Base-by-base conservation (phyloP, 306 rosid species). In the Castanopsis chinensis region DNA sequence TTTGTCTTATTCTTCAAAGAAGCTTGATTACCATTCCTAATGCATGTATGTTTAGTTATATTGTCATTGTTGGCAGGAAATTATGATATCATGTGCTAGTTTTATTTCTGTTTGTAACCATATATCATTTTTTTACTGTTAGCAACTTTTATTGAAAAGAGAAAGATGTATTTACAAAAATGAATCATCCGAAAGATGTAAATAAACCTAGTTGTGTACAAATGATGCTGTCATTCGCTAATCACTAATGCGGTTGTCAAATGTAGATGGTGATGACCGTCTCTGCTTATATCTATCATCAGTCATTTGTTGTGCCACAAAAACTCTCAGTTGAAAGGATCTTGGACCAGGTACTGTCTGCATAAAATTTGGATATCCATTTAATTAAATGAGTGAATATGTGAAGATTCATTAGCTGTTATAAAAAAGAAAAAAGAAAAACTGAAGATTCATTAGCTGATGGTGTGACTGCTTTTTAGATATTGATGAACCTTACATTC, bases 221-320 rank as follows among this genome's bases (percentile, higher is more conserved):
- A 61, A 61, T 27, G 33, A 6, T 0, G 35, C 7, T 3, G n/a
- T 28, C 43, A 15, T 63, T 37, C n/a, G 15, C 15, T 28, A 15
- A 13, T 17, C 70, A 30, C 43, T 64, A 30, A 64, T 64, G 70
- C 20, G 32, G 70, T 78, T 71, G 82, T 71, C 74, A 32, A 53
- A 20, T 88, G 94, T 74, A 95, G 99, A 95, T 95, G 99, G 91
- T 95, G 73, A 95, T 95, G 99, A 98, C 99, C 0, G 97, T 95
- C 51, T 95, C 93, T 83, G 95, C 99, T 15, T 95, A 90, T 73
- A 93, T 93, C 78, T 95, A 95, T 87, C 99, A 91, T 76, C 98
- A 93, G 83, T 92, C 99, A 25, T 95, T 95, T 80, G 85, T 95
- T 51, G 91, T 89, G 82, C 82, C 86, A 10, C 96, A 88, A 84